Evolutionary conservation across 257 asterid species (phyloP).

Genomic region (Ophiorrhiza pumila): DNA sequence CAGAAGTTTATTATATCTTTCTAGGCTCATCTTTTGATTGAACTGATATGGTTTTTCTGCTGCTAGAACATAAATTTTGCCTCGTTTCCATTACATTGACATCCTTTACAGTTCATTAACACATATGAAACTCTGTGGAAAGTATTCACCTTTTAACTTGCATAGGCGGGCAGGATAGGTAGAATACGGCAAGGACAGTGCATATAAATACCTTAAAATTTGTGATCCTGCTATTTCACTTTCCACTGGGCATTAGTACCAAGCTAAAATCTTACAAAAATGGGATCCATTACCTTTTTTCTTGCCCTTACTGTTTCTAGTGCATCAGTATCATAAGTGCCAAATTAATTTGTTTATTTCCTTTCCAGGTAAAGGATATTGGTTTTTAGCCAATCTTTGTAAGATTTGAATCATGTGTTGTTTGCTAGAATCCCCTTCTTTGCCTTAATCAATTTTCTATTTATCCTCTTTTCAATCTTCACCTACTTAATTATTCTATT

Average conservation of each 20-base stretch:
- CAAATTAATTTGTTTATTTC: not conserved
- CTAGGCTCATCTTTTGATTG: not conserved
- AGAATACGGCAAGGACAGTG: not conserved
- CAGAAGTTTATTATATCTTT: not conserved
- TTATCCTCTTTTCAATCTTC: not conserved
- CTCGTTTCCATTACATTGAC: not conserved
- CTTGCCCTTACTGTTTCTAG: not conserved
- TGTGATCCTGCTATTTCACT: constrained; percentile 4
- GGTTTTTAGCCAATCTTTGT: not conserved
- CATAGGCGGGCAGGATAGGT: not conserved
- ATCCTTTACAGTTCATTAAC: not conserved
- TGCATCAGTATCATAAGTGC: not conserved
- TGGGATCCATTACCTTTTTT: not conserved
- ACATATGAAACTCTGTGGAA: not conserved
- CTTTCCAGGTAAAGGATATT: too few species aligned
- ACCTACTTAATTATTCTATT: not conserved
- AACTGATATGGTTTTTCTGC: not conserved
- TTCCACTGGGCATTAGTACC: not conserved
- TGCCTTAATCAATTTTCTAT: not conserved
- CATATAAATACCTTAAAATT: not conserved
- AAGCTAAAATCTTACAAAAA: not conserved
- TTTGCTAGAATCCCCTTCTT: not conserved
- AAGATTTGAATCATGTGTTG: too few species aligned
- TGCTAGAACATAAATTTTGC: not conserved
- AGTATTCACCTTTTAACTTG: not conserved